Base-by-base conservation (phyloP, 1,284 basidiomycete genomes). In the Pulchroboletus neoregius region DNA sequence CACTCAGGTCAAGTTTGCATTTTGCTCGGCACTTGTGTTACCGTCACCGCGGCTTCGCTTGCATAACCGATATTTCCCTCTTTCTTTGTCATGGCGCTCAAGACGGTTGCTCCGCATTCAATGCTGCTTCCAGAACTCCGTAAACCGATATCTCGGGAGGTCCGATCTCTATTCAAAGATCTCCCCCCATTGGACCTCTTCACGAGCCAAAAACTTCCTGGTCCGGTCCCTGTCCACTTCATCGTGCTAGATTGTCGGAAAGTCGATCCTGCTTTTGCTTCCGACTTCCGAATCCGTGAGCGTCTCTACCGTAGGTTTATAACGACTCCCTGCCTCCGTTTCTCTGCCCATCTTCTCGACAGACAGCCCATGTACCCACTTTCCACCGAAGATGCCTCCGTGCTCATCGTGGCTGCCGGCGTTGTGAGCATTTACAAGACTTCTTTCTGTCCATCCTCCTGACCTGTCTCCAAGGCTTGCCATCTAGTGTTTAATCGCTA, bases 21-120 rank as follows among this genome's bases (percentile, higher is more conserved):
- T 48, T 43, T 65, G 60, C 53, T 64, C 62, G 66, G 66, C 66
- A 64, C 55, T 53, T 52, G 62, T 54, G 43, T 38, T 66, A 50
- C 62, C 66, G 66, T 68, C 60, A 68, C 66, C 63, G 66, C 60
- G 66, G 65, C 58, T 55, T 68, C 66, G 62, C 61, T 68, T 63
- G 65, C 61, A 52, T 66, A 68, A 49, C 66, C 62, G 66, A 63
- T 65, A 49, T 60, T 66, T 63, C 39, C 61, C 60, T 53, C 42
- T 59, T 63, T 54, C 57, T 66, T 63, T 60, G 63, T 66, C 58
- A 66, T 54, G 51, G 46, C 45, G 45, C 57, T 48, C 57, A 48
- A 41, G 40, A 49, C 46, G 52, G 52, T 45, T 33, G 34, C 50
- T 64, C 63, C 55, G 49, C 50, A 57, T 47, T 66, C 55, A 44